Conservation (phyloP, 371 early-diverging fungal genomes). For the Mortierella sp. region DNA sequence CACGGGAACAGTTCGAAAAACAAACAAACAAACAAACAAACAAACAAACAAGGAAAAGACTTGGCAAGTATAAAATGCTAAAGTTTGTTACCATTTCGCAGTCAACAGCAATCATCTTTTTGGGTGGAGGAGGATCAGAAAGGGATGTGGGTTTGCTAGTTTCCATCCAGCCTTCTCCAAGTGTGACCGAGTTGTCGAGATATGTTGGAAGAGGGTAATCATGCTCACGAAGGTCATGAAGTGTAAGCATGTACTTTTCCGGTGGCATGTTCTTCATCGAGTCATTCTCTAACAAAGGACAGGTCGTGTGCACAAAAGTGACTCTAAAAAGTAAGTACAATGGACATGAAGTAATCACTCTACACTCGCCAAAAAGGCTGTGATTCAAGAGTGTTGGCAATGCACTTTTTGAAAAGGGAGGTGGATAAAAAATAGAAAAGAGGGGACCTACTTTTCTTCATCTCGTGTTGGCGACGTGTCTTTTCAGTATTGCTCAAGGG, state of each 20-base stretch:
- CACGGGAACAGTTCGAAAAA: too few relatives aligned
- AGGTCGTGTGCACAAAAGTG: not conserved
- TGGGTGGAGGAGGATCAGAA: conserved; percentile 7
- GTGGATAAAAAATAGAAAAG: not conserved
- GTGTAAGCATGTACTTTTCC: conserved; percentile 59
- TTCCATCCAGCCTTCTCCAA: conserved; percentile 66
- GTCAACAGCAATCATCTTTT: conserved; percentile 74
- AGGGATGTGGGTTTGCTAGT: conserved; percentile 2
- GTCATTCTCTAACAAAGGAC: not conserved
- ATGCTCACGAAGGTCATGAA: conserved; percentile 55
- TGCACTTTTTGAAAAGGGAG: not conserved
- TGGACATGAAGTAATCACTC: not conserved
- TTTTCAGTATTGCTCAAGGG: conserved; percentile 40
- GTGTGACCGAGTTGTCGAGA: conserved; percentile 44
- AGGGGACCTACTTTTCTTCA: conserved; percentile 6
- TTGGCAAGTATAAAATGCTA: not conserved
- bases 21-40: not conserved
- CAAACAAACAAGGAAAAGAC: not conserved
- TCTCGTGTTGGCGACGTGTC: conserved; percentile 17
- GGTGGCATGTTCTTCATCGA: conserved; percentile 16
- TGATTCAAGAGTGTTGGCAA: not conserved
- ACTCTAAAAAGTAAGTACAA: not conserved
- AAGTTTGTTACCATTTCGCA: conserved; percentile 79
- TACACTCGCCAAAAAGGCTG: not conserved
- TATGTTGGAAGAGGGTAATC: conserved; percentile 67